Evolutionary conservation across 257 asterid genomes (phyloP).

Genomic region (Lycium barbarum): DNA sequence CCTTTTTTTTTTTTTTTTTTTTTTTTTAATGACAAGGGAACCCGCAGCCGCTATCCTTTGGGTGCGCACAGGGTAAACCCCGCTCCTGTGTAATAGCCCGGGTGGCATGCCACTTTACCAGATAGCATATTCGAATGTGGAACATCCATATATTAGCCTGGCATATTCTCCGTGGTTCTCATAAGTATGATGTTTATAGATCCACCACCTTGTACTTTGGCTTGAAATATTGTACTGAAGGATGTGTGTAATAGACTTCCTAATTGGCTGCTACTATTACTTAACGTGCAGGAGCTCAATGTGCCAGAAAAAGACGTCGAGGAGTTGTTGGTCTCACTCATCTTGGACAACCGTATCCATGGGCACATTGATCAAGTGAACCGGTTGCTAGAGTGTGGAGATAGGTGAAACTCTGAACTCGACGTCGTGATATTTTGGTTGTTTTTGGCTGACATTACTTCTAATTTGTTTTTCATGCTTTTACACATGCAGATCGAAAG

Average conservation of each 20-base stretch:
- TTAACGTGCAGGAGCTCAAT: slow-evolving; percentile 78
- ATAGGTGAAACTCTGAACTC: slow-evolving; percentile 59
- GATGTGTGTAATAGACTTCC: neutral
- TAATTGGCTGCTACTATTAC: slow-evolving; percentile 9
- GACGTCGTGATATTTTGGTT: neutral
- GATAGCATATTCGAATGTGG: neutral
- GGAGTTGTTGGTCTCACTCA: slow-evolving; percentile 88
- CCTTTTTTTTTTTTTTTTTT: neutral
- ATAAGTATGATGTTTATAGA: neutral
- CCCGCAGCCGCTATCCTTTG: no score
- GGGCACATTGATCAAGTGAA: slow-evolving; percentile 99
- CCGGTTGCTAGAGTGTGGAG: slow-evolving; percentile 91
- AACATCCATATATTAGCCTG: neutral
- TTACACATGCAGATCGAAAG: slow-evolving; percentile 70
- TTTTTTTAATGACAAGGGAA: no score
- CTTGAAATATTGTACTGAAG: neutral
- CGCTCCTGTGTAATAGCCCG: no score
- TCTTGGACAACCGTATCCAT: slow-evolving; percentile 83
- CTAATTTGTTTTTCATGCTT: neutral
- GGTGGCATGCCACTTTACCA: neutral
- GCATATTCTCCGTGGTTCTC: neutral
- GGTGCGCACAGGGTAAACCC: no score
- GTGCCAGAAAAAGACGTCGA: slow-evolving; percentile 97
- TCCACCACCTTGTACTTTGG: neutral
- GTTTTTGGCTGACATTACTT: neutral